A percentile compares a stretch with the other conserved stretches of the same genome.
phyloP scores from a whole-genome alignment of 345 rosid genomes.

The Eucalyptus fibrosa region DNA sequence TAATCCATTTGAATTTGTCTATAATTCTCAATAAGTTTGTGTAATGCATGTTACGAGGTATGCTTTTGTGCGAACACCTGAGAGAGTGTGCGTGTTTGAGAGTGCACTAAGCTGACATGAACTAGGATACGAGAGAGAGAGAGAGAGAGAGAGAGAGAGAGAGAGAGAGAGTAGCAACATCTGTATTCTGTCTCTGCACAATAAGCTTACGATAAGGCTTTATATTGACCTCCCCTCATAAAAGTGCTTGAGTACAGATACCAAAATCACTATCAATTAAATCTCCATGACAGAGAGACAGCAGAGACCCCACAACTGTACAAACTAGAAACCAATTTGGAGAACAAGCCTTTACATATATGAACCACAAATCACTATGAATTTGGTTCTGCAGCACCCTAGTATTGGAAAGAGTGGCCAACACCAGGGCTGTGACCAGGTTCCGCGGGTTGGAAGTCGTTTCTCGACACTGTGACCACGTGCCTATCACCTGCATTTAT shows the following conservation, averaged over 20 bases:
- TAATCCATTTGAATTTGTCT: no score
- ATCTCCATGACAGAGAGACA: not conserved
- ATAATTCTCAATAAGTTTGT: no score
- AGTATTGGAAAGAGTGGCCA: not conserved
- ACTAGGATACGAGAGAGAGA: not conserved
- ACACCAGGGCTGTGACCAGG: not conserved
- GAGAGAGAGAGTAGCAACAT: no score
- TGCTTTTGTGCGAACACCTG: no score
- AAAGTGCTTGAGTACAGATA: not conserved
- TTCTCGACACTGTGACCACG: not conserved
- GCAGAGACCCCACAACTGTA: not conserved
- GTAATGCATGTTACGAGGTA: no score
- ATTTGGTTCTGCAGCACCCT: not conserved
- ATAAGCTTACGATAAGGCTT: no score
- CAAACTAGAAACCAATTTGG: not conserved
- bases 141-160: not conserved
- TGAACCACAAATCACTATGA: not conserved
- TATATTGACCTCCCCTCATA: no score
- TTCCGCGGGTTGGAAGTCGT: not conserved
- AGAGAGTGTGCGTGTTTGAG: no score
- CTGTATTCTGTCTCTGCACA: no score
- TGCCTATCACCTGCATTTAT: not conserved
- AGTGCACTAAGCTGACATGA: no score
- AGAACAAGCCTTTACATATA: not conserved
- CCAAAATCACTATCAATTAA: not conserved